Base-by-base conservation (phyloP, 805 yeast genomes). In the Cyberlindnera bimundalis region DNA sequence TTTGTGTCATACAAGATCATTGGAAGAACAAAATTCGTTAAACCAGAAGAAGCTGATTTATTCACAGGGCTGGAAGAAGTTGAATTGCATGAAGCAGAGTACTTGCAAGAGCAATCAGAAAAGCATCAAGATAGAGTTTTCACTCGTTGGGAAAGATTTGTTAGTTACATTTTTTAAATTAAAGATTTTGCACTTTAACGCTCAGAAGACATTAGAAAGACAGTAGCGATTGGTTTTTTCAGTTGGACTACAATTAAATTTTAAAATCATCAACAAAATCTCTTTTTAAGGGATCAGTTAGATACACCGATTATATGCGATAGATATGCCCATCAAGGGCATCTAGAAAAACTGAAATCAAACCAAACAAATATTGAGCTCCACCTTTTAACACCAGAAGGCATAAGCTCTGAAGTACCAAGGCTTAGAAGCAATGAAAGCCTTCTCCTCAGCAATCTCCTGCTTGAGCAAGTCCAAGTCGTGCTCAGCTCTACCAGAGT, bases 401-500 rank as follows among this genome's bases (percentile, higher is more conserved):
- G 64, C 58, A 65, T 72, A 80, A 14, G 52, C 29, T 58, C 82
- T 71, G 66, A 65, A 67, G 53, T 60, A 70, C 47, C 61, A 55
- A 43, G 75, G 76, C 55, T 64, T 70, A 34, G 71, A 46, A 18
- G 67, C 68, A 45, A 79, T 56, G 54, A 54, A 68, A 10, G 71
- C 82, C 58, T 62, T 70, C 57, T 79, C 82, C 60, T 76, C 82
- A 66, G 47, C 47, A 36, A 78, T 60, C 56, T 80, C 82, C 58
- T 73, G 79, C 53, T 64, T 70, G 45, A 79, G 59, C 41, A 74
- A 62, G 35, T 78, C 83, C 47, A 77, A 52, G 55, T 79, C 85
- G 31, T 75, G 56, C 36, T 76, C 81, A 51, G 81, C 73, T 57
- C 84, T 73, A 45, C 87, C 87, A 35, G 78, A 64, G 55, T 76